Base-by-base conservation (phyloP, 202 grass and related monocot genomes). In the Carex arenaria region DNA sequence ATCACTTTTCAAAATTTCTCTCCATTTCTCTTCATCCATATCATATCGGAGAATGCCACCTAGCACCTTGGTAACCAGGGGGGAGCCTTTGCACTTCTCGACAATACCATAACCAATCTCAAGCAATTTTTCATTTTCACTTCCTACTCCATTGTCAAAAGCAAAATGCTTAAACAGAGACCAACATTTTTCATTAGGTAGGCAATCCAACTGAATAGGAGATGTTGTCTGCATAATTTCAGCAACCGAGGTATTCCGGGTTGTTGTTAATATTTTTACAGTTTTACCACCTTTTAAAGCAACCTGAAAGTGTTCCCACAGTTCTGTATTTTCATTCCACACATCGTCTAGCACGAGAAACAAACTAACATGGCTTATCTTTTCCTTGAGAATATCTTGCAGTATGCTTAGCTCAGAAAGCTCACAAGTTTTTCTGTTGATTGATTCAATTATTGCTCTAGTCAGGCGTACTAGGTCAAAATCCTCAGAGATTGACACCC, bases 311-410 rank as follows among this genome's bases (percentile, higher is more conserved):
- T 4, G 9, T 19, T 43, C 84, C 84, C 84, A 85, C 3, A 56
- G 5, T 4, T 69, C n/a, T 1, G 4, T 17, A 4, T 80, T 22
- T 42, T 85, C 74, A 60, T 85, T 80, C 73, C 61, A 80, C 6
- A 85, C 20, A 80, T 85, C 84, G 80, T 79, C 84, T 67, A 80
- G 61, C 10, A 85, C 83, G 36, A 78, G 56, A 26, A 78, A 54
- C 1, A 70, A 56, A 1, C 14, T 45, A 14, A 12, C 13, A 38
- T 38, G 56, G 0, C 3, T 77, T 26, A 30, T 34, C 3, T 19
- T 18, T 54, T 62, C n/a, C 26, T 55, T 52, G 1, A 85, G 47
- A 38, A 45, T 10, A 51, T 76, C 83, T 64, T 64, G 72, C 4
- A 87, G 60, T 34, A 53, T 3, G 43, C 3, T 68, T 52, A 78